phyloP scores from a whole-genome alignment of 352 stramenopile genomes.

The Phytophthora sp. region DNA sequence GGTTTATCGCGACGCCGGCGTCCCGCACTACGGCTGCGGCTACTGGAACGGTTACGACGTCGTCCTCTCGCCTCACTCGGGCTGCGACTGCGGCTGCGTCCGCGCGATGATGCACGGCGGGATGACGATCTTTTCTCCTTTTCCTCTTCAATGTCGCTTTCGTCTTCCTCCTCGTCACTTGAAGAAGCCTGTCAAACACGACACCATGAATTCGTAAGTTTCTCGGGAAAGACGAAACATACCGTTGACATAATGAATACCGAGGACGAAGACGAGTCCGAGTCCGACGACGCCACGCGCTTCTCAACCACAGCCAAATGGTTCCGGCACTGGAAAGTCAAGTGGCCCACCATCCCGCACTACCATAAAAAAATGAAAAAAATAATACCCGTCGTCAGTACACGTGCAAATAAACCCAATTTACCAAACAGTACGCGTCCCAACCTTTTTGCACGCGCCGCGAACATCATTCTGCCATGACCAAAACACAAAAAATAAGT shows the following conservation, averaged over 20 bases:
- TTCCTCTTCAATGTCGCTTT: constrained; percentile 38
- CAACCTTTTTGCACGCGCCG: constrained; percentile 86
- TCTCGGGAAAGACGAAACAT: constrained; percentile 9
- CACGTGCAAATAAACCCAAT: neutral
- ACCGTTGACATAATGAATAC: constrained; percentile 22
- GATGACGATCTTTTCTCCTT: constrained; percentile 11
- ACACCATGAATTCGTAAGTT: no score
- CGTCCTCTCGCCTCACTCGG: constrained; percentile 20
- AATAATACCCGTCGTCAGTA: neutral
- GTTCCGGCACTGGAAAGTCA: constrained; percentile 93
- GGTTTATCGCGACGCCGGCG: constrained; percentile 20
- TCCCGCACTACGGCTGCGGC: constrained; percentile 18
- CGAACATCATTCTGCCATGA: constrained; percentile 66
- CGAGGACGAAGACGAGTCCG: constrained; percentile 45
- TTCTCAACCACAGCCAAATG: constrained; percentile 59
- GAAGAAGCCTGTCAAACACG: constrained; percentile 52
- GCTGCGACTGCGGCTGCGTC: constrained; percentile 43
- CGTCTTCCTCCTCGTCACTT: constrained; percentile 53
- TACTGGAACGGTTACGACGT: constrained; percentile 15
- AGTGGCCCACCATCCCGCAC: constrained; percentile 91
- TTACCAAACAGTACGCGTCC: neutral
- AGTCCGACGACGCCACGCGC: constrained; percentile 30
- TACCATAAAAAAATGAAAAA: constrained; percentile 19
- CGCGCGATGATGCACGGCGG: constrained; percentile 26
- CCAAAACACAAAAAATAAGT: neutral